These are phyloP conservation scores for Didymella segeticola DNA, from an alignment of 2,329 filamentous ascomycete species.

Conservation along the genomic window DNA sequence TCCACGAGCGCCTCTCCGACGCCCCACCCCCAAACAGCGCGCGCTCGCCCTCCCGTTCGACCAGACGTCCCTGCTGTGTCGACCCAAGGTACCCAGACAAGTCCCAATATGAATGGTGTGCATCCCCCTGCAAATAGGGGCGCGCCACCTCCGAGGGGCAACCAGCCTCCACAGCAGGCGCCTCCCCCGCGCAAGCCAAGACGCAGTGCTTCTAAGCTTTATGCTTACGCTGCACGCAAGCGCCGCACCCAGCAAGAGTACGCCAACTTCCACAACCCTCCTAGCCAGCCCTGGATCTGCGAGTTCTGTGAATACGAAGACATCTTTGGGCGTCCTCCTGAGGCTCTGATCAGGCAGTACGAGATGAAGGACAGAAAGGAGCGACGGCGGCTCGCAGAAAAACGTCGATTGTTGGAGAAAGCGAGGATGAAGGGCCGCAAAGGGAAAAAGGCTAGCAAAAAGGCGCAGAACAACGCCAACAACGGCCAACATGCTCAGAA, in stretches of 20 bases:
- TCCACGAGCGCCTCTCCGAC: conserved; percentile 28
- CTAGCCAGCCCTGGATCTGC: conserved; percentile 91
- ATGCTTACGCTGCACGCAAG: conserved; percentile 75
- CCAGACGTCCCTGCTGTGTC: conserved; percentile 51
- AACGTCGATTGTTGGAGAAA: conserved; percentile 84
- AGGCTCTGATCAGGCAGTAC: conserved; percentile 86
- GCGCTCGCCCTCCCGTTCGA: conserved; percentile 39
- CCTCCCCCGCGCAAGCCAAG: conserved; percentile 67
- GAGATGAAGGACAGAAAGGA: conserved; percentile 92
- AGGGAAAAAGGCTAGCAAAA: conserved; percentile 81
- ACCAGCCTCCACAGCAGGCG: conserved; percentile 51
- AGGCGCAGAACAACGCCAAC: conserved; percentile 48
- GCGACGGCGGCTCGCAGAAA: conserved; percentile 84
- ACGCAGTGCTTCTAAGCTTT: conserved; percentile 70
- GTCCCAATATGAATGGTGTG: conserved; percentile 56
- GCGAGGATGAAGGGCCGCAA: conserved; percentile 93
- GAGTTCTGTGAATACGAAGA: conserved; percentile 98
- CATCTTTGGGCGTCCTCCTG: conserved; percentile 88
- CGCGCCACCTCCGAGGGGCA: conserved; percentile 46
- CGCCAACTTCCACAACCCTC: conserved; percentile 77
- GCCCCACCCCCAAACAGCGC: conserved; percentile 28
- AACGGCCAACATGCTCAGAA: conserved; percentile 42
- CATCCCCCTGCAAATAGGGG: conserved; percentile 37
- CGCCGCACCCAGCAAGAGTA: conserved; percentile 79
- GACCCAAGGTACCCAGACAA: conserved; percentile 64